Base-by-base conservation (phyloP, 164 flowering plant species). In the Vitis labrusca region DNA sequence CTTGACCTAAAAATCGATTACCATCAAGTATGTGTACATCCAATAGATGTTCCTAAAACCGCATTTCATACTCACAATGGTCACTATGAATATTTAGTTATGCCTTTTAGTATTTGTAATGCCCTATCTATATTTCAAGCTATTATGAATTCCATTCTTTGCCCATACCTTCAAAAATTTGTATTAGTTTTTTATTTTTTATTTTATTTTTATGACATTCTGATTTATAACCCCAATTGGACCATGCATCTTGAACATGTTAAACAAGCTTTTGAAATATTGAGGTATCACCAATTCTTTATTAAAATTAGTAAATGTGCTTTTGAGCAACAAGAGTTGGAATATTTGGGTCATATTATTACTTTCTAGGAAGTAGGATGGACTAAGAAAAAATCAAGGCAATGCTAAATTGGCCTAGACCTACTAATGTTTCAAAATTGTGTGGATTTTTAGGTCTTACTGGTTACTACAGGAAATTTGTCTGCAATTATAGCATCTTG, bases 11-110 rank as follows among this genome's bases (percentile, higher is more conserved):
- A 19, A 19, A 19, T 1, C 1, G 1, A 1, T 19, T 61, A 59
- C 60, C 71, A 67, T 23, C 67, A 67, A 23, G 61, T 66, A 10
- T 0, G 65, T 50, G 16, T 72, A 8, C 32, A 59, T 12, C 32
- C 0, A 19, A 19, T 19, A 19, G 23, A 19, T 19, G 23, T 19
- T 19, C 23, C 23, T 19, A 19, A 19, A 19, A 59, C 19, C 0
- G 9, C 71, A 0, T 61, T 52, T 12, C 14, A 63, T 0, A 75
- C 74, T 5, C 68, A 60, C 47, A 61, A 54, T 1, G 59, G 74
- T 27, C 65, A 69, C 29, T 74, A 63, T 54, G 69, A 71, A 61
- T 54, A 50, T 59, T 11, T 65, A 14, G 49, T 71, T 0, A 64
- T 29, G 61, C 55, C 53, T 4, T 57, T 64, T 32, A 61, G 53